These are phyloP conservation scores for Phytophthora brassicae DNA, from an alignment of 352 stramenopile species.

Conservation along the genomic window DNA sequence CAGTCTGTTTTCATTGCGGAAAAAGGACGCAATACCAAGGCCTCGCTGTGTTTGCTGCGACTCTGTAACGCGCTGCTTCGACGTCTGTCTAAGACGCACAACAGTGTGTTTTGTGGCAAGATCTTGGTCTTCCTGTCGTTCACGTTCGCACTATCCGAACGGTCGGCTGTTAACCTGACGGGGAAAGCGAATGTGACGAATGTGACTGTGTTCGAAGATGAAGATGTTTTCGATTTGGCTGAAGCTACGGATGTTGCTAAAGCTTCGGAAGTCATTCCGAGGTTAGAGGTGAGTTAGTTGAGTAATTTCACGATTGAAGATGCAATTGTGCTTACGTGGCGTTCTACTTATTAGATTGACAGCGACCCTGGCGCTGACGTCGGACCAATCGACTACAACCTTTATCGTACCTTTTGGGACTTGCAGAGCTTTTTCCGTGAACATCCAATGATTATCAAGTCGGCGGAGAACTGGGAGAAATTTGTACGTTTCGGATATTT, in stretches of 20 bases:
- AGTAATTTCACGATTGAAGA: too few species aligned
- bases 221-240: slow-evolving; percentile 70
- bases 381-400: slow-evolving; percentile 85
- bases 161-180: slow-evolving; percentile 80
- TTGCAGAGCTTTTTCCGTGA: slow-evolving; percentile 88
- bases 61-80: slow-evolving; percentile 87
- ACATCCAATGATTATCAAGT: slow-evolving; percentile 64
- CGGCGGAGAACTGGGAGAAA: slow-evolving; percentile 71
- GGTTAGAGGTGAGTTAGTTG: slow-evolving; percentile 42
- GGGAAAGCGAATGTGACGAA: slow-evolving; percentile 84
- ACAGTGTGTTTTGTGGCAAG: slow-evolving; percentile 89
- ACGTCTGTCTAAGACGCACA: slow-evolving; percentile 86
- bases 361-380: slow-evolving; percentile 44
- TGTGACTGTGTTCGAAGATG: slow-evolving; percentile 76
- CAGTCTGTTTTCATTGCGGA: slow-evolving; percentile 71
- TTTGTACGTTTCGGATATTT: slow-evolving; percentile 80
- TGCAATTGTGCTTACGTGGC: not conserved
- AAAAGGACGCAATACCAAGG: slow-evolving; percentile 71
- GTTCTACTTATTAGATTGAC: slow-evolving; percentile 42
- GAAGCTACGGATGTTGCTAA: slow-evolving; percentile 55
- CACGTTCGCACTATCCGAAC: slow-evolving; percentile 82
- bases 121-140: slow-evolving; percentile 89
- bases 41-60: slow-evolving; percentile 74
- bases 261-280: slow-evolving; percentile 23
- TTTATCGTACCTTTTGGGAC: slow-evolving; percentile 92